phyloP scores from a whole-genome alignment of 225 moss, liverwort and hornwort species.

The Pleurozium schreberi region DNA sequence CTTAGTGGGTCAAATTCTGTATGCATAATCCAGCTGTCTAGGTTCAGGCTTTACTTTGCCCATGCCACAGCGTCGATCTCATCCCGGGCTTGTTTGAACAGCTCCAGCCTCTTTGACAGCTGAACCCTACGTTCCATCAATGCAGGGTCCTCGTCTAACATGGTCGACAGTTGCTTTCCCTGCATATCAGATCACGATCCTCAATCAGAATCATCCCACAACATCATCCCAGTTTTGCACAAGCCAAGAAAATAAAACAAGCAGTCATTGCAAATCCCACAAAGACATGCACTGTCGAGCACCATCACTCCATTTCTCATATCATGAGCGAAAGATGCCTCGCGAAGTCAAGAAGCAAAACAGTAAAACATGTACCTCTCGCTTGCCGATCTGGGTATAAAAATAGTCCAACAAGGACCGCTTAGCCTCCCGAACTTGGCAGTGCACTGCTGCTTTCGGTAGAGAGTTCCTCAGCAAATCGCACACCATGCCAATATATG shows the following conservation, averaged over 20 bases:
- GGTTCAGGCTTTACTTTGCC: conserved; percentile 41
- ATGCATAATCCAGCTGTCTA: not conserved
- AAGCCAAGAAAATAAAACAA: not conserved
- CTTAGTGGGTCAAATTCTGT: not conserved
- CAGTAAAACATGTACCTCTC: conserved; percentile 21
- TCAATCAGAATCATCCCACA: not conserved
- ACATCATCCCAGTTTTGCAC: not conserved
- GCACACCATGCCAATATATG: conserved; percentile 39
- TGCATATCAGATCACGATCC: not conserved
- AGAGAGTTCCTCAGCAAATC: conserved; percentile 28
- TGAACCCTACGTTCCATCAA: conserved; percentile 53
- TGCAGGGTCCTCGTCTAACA: conserved; percentile 56
- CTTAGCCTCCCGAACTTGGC: conserved; percentile 49
- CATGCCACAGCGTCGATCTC: conserved; percentile 55
- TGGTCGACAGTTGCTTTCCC: conserved; percentile 44
- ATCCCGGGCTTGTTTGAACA: conserved; percentile 49
- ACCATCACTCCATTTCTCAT: not conserved
- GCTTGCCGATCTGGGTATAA: conserved; percentile 43
- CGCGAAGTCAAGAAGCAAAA: not conserved
- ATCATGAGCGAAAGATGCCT: not conserved
- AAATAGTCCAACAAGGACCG: conserved; percentile 35
- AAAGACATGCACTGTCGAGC: not conserved
- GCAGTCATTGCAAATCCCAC: not conserved
- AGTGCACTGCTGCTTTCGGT: conserved; percentile 42
- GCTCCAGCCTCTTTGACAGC: conserved; percentile 47